These are phyloP conservation scores for Collybia nuda DNA, from an alignment of 768 basidiomycete species.

Conservation along the genomic window DNA sequence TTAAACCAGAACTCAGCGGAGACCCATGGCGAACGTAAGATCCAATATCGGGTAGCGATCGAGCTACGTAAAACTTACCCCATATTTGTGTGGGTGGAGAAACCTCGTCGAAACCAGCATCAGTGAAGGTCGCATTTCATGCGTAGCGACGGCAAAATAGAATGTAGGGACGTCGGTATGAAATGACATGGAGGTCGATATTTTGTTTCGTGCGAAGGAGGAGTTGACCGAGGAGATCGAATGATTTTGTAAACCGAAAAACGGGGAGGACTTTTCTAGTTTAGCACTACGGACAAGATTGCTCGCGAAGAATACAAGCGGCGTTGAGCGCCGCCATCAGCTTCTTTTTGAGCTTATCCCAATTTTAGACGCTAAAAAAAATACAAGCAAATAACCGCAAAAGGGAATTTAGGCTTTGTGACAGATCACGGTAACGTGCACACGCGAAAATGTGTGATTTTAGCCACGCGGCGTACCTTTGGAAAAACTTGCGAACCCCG, in stretches of 20 bases:
- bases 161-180: background rate
- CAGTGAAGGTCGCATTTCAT: background rate
- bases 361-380: background rate
- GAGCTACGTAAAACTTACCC: conserved; percentile 10
- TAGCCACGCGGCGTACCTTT: conserved; percentile 36
- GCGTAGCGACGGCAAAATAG: background rate
- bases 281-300: background rate
- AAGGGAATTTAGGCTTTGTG: conserved; percentile 5
- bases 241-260: too few relatives aligned
- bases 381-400: conserved; percentile 4
- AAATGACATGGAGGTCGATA: background rate
- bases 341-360: background rate
- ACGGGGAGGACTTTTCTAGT: too few relatives aligned
- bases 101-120: conserved; percentile 30
- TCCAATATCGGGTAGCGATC: conserved; percentile 7
- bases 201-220: too few relatives aligned
- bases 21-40: background rate
- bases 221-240: too few relatives aligned
- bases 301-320: background rate
- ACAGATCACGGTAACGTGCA: background rate
- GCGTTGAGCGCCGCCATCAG: background rate
- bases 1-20: background rate
- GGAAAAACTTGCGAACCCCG: conserved; percentile 32
- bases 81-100: conserved; percentile 17
- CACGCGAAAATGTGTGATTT: conserved; percentile 8